Evolutionary conservation across 441 rosid species (phyloP), one percentile per base, ranked within the genome.

Genomic region (Macaranga tanarius): DNA sequence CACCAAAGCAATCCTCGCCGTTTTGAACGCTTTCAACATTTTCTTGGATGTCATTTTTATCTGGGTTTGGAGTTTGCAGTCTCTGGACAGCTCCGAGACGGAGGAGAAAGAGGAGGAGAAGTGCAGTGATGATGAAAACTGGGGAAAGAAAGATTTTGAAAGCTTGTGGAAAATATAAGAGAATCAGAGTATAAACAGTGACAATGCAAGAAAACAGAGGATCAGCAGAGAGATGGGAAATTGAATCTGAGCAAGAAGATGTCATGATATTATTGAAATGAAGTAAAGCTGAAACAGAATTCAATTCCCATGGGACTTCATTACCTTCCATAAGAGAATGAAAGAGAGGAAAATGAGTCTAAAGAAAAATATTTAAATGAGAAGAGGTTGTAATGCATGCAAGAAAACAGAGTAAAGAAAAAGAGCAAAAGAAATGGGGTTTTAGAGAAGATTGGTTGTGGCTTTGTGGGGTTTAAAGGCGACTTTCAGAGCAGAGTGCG

Each of bases 201-300:
- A 84, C 25, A 65, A 86, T 62, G 82, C 83, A 80, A 26, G 89
- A 88, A 79, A 90, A 77, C 62, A 92, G 89, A 68, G 94, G 88
- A 70, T 88, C 61, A 34, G 79, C 26, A 7, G 75, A 70, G 67
- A 51, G 69, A 26, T 25, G 3, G 25, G 56, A 38, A 42, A 45
- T 2, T 2, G 62, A 40, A 28, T 40, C 17, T 0, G 68, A 51
- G 40, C 38, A 34, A 34, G 38, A 34, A 34, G 38, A 34, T 34
- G 74, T 31, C 78, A 71, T 75, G 45, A 57, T 65, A 51, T 57
- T 65, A 51, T 48, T 26, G 31, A 63, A 12, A 8, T 23, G 60
- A 48, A 69, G 15, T 31, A 20, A 63, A 34, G 47, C 28, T 19
- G 58, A 19, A 57, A 65, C 25, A 9, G 62, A 62, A 28, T 64